Evolutionary conservation across 495 filamentous ascomycete species (phyloP), one percentile per base, ranked within the genome.

Genomic region (Pyrenula aspistea): DNA sequence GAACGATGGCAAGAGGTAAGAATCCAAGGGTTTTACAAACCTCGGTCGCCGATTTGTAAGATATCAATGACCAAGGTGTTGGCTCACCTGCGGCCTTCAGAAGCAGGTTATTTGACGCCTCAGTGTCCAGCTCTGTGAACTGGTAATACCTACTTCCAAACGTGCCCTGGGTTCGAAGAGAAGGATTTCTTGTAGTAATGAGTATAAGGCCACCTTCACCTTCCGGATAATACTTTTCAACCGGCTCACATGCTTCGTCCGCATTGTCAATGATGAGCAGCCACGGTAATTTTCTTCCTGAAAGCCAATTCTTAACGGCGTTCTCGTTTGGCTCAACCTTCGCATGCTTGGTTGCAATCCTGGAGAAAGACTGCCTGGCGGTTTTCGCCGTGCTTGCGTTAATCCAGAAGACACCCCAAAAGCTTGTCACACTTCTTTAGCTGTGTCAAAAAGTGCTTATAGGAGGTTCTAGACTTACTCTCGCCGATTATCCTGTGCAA

Each of bases 221-320:
- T 31, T 56, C 55, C 11, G 73, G 73, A 42, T 72, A 70, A 55
- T 60, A 70, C 19, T 66, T 56, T 12, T 58, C 55, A 19, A 72
- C 19, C 20, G 60, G 31, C 19, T 66, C 56, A 8, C 57, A 57
- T 15, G 59, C 55, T 53, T 73, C 61, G 54, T 76, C 73, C 1
- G 70, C 71, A 56, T 74, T 76, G 60, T 75, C 72, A 24, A 75
- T 72, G 48, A 75, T 62, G 2, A 75, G 64, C 12, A 73, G 64
- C 71, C 71, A 74, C 10, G 60, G 63, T 15, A 42, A 42, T 42
- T 42, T 42, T 4, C 31, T 42, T 42, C 8, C 31, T 8, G 8
- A 42, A 15, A 42, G 31, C 31, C 31, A 42, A 42, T 42, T 42
- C 31, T 15, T 42, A 42, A 42, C 31, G 15, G 31, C 31, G 31